These are phyloP conservation scores for Penicillium manginii DNA, from an alignment of 495 filamentous ascomycete genomes.

Conservation along the genomic window DNA sequence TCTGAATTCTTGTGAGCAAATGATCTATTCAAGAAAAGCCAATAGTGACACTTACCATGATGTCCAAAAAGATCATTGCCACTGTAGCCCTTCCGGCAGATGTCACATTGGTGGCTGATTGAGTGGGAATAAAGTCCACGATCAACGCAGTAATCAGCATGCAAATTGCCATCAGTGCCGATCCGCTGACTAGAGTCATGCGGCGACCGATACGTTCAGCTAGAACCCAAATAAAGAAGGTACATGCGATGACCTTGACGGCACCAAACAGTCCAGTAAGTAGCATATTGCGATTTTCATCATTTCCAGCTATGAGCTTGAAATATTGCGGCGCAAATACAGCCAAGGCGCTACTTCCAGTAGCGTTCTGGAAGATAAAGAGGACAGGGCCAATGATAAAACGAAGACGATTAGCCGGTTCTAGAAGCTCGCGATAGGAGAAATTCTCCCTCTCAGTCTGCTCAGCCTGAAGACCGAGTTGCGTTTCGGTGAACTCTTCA, in stretches of 20 bases:
- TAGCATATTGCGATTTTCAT: slow-evolving; percentile 38
- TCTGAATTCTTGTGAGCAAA: slow-evolving; percentile 9
- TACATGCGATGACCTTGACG: slow-evolving; percentile 42
- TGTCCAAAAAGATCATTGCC: slow-evolving; percentile 30
- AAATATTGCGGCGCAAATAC: slow-evolving; percentile 44
- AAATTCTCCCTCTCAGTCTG: slow-evolving; percentile 40
- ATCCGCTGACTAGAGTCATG: slow-evolving; percentile 36
- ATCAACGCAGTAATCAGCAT: slow-evolving; percentile 32
- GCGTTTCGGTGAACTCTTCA: slow-evolving; percentile 52
- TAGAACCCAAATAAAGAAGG: slow-evolving; percentile 43
- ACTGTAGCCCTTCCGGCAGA: slow-evolving; percentile 28
- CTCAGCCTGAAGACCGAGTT: slow-evolving; percentile 47
- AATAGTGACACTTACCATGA: slow-evolving; percentile 19
- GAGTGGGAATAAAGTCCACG: slow-evolving; percentile 26
- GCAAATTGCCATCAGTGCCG: slow-evolving; percentile 28
- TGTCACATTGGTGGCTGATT: slow-evolving; percentile 19
- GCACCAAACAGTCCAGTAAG: slow-evolving; percentile 46
- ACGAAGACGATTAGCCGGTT: slow-evolving; percentile 44
- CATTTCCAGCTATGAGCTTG: slow-evolving; percentile 37
- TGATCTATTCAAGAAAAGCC: not conserved
- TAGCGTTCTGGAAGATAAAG: slow-evolving; percentile 30
- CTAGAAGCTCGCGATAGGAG: slow-evolving; percentile 43
- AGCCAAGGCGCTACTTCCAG: slow-evolving; percentile 30
- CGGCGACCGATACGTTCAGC: slow-evolving; percentile 44
- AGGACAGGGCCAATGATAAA: slow-evolving; percentile 28